Evolutionary conservation across 768 basidiomycete genomes (phyloP).

Genomic region (Macrolepiota fuliginosa): DNA sequence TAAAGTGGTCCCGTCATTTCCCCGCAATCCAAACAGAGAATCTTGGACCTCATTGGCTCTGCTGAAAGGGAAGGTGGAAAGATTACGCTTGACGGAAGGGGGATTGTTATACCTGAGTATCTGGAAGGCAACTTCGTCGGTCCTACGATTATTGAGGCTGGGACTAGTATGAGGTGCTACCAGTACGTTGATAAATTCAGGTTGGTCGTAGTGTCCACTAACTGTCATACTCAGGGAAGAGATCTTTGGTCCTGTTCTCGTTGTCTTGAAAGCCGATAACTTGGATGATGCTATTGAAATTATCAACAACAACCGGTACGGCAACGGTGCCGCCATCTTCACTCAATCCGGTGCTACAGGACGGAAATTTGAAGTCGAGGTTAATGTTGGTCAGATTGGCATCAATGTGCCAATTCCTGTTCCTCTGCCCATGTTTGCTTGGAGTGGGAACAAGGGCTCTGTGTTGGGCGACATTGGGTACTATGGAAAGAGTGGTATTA

Average conservation of each 20-base stretch:
- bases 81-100: constrained; percentile 85
- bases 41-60: constrained; percentile 71
- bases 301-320: constrained; percentile 87
- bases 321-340: constrained; percentile 95
- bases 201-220: background rate
- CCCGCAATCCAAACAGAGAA: constrained; percentile 75
- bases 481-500: constrained; percentile 84
- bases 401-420: constrained; percentile 94
- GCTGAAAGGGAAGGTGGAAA: constrained; percentile 79
- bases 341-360: constrained; percentile 96
- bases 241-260: constrained; percentile 91
- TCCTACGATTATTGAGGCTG: constrained; percentile 84
- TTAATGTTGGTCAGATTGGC: constrained; percentile 92
- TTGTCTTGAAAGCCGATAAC: constrained; percentile 74
- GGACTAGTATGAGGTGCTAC: constrained; percentile 85
- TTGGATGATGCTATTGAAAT: constrained; percentile 89
- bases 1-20: constrained; percentile 78
- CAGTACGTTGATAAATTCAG: constrained; percentile 46
- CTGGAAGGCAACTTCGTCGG: constrained; percentile 93
- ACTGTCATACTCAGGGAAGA: constrained; percentile 60
- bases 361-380: constrained; percentile 83
- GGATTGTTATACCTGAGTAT: constrained; percentile 64
- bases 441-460: constrained; percentile 86
- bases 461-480: constrained; percentile 86
- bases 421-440: constrained; percentile 90